Base-by-base conservation (phyloP, 305 asterid genomes). In the Ajuga reptans region DNA sequence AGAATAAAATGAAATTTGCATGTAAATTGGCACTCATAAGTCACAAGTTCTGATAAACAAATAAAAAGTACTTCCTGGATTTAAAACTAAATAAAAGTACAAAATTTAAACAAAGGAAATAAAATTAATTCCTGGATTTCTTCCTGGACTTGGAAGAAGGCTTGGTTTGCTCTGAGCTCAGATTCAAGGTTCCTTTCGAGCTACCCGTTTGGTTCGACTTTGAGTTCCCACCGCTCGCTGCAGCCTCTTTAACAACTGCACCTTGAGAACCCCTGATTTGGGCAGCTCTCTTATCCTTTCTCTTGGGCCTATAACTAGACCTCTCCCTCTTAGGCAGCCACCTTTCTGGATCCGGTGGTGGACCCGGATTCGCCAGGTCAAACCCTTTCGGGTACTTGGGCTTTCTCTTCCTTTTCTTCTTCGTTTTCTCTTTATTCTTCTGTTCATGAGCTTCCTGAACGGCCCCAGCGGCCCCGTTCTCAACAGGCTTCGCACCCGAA, bases 281-380 rank as follows among this genome's bases (percentile, higher is more conserved):
- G 46, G 96, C 90, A 2, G 92, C 94, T 75, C 97, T 79, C 83
- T 90, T 93, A 70, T 93, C 97, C 81, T 89, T 90, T 45, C 96
- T 84, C 83, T 93, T 93, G 5, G 97, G 97, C 64, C 87, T 83
- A 68, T 86, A 90, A 77, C 88, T 89, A 1, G 96, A 93, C 74
- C 97, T 84, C 83, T 93, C 97, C 81, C 95, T 82, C 88, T 80
- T 89, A 4, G 97, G 96, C 17, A 90, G 82, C 97, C 97, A 90
- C 80, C 99, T 84, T 64, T 90, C 97, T 0, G 96, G 99, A 80
- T 93, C 97, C 0, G 99, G 96, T 39, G 86, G 91, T 9, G 99
- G 96, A 21, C 99, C 96, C 0, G 96, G 99, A 72, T 90, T 89
- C 5, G 92, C 91, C 0, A 92, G 97, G 72, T 93, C 95, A 12